These are phyloP conservation scores for Acanthamoeba royreba DNA, from an alignment of 208 protist species.

Conservation along the genomic window DNA sequence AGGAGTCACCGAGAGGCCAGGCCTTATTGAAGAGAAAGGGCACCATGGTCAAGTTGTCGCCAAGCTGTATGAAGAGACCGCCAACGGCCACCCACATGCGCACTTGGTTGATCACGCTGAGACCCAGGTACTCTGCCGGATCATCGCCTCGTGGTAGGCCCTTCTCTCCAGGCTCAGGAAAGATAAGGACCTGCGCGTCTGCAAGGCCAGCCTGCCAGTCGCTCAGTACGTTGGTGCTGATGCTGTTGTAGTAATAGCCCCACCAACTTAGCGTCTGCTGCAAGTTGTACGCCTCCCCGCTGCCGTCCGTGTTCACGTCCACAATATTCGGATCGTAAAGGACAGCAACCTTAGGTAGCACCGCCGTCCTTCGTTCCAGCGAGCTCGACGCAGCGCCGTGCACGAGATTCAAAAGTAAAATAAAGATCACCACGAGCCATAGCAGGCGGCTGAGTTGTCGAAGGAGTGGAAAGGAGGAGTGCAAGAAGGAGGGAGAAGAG, in stretches of 20 bases:
- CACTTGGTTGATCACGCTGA: background rate
- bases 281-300: slow-evolving; percentile 4
- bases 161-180: background rate
- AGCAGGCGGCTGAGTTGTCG: no score
- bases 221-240: background rate
- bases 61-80: background rate
- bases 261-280: background rate
- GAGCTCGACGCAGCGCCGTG: background rate
- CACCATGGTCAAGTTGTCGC: background rate
- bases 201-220: background rate
- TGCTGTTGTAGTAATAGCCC: background rate
- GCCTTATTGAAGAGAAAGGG: background rate
- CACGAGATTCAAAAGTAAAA: background rate
- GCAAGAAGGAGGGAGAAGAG: no score
- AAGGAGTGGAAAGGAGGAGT: no score
- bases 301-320: background rate
- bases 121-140: background rate
- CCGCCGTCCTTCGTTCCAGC: background rate
- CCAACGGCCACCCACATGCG: background rate
- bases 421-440: no score
- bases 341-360: background rate
- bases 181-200: background rate
- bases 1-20: background rate
- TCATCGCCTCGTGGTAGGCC: background rate
- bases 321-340: background rate